These are phyloP conservation scores for Phlyctochytrium planicorne DNA, from an alignment of 192 early-diverging fungal genomes.

Conservation along the genomic window DNA sequence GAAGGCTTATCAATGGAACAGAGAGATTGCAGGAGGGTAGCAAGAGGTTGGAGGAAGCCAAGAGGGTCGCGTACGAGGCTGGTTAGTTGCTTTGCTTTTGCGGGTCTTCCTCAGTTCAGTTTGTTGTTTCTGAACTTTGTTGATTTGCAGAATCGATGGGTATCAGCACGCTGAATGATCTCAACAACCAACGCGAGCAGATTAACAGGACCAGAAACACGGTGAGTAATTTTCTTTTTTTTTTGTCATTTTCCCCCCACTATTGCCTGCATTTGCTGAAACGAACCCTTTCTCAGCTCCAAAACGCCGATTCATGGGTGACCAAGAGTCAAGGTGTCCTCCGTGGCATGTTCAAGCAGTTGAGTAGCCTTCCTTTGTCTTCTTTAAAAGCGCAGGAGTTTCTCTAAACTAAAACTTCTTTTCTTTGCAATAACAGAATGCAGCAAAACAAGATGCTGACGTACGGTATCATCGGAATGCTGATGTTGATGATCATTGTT, in stretches of 20 bases:
- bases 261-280: no score
- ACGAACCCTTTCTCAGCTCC: no score
- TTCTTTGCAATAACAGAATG: not conserved
- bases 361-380: constrained; percentile 54
- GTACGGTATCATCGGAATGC: not conserved
- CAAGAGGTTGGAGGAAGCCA: constrained; percentile 81
- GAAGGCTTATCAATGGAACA: constrained; percentile 76
- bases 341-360: constrained; percentile 69
- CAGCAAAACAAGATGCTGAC: not conserved
- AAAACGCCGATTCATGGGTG: constrained; percentile 53
- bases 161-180: constrained; percentile 75
- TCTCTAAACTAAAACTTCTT: not conserved
- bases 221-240: constrained; percentile 44
- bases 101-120: not conserved
- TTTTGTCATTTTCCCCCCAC: no score
- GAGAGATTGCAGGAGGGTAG: constrained; percentile 80
- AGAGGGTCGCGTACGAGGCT: constrained; percentile 87
- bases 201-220: constrained; percentile 82
- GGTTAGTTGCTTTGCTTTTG: constrained; percentile 30
- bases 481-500: constrained; percentile 4
- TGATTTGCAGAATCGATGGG: constrained; percentile 69
- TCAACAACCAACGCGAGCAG: constrained; percentile 88
- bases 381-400: no score
- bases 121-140: not conserved
- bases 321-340: constrained; percentile 53